Conservation (phyloP, 2,329 filamentous ascomycete genomes). For the Aspergillus sp. region DNA sequence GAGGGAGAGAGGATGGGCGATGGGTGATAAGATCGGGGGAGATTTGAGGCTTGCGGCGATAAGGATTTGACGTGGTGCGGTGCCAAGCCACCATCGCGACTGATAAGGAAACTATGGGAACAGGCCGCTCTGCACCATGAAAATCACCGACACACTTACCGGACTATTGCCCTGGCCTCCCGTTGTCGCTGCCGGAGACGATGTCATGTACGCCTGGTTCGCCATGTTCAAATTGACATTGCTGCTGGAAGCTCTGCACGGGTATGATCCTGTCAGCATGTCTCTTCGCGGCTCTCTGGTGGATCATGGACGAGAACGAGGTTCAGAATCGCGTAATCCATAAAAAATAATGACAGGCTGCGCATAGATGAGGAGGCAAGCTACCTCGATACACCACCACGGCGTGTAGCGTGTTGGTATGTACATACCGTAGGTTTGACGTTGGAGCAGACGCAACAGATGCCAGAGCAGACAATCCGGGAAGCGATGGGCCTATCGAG, state of each 20-base stretch:
- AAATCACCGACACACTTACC: constrained; percentile 24
- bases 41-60: constrained; percentile 36
- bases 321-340: no score
- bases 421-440: constrained; percentile 43
- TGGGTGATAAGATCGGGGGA: constrained; percentile 35
- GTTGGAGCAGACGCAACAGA: constrained; percentile 46
- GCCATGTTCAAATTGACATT: constrained; percentile 46
- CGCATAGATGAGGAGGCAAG: not conserved
- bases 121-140: constrained; percentile 7
- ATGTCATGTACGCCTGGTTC: constrained; percentile 53
- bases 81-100: constrained; percentile 30
- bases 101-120: constrained; percentile 5
- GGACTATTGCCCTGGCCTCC: constrained; percentile 49
- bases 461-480: constrained; percentile 51
- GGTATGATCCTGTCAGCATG: constrained; percentile 15
- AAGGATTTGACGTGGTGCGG: constrained; percentile 34
- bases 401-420: not conserved
- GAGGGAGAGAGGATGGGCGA: constrained; percentile 26
- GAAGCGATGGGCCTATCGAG: constrained; percentile 39
- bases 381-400: not conserved
- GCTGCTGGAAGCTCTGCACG: constrained; percentile 25
- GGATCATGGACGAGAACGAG: constrained; percentile 4
- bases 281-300: not conserved
- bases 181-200: constrained; percentile 56
- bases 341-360: no score